phyloP scores from a whole-genome alignment of 2,329 filamentous ascomycete species.

The Xylariaceae sp. region DNA sequence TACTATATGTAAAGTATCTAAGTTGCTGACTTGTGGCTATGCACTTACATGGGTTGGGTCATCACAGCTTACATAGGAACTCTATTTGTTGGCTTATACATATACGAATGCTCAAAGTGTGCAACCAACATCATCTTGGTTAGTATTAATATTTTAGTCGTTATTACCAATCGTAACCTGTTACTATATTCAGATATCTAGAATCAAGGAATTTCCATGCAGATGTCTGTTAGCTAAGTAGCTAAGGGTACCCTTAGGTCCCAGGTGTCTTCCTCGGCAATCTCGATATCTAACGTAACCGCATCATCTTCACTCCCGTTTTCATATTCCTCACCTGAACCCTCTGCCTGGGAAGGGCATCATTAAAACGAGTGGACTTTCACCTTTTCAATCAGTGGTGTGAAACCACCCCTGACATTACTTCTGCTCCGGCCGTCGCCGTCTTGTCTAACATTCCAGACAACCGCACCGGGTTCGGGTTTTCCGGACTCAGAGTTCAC shows the following conservation, averaged over 20 bases:
- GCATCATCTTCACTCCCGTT: background rate
- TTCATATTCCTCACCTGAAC: background rate
- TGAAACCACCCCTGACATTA: background rate
- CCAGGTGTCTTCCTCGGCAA: constrained; percentile 1
- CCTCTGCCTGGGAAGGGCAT: background rate
- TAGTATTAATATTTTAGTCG: too few relatives aligned
- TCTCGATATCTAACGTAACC: background rate
- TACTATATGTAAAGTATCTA: too few relatives aligned
- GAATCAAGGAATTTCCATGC: too few relatives aligned
- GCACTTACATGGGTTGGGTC: background rate
- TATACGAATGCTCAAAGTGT: background rate
- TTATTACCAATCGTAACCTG: too few relatives aligned
- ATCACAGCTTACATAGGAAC: background rate
- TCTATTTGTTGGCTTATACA: background rate
- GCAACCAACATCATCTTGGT: background rate
- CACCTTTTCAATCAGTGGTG: constrained; percentile 1
- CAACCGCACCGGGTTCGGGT: background rate
- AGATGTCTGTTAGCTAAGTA: background rate
- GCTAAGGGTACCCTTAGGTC: background rate
- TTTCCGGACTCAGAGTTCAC: background rate
- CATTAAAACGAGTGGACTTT: background rate
- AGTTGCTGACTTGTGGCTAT: too few relatives aligned
- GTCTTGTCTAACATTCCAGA: background rate
- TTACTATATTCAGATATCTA: too few relatives aligned
- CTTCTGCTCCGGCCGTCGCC: background rate